Conservation (phyloP, 352 stramenopile species). For the Plasmopara muralis region DNA sequence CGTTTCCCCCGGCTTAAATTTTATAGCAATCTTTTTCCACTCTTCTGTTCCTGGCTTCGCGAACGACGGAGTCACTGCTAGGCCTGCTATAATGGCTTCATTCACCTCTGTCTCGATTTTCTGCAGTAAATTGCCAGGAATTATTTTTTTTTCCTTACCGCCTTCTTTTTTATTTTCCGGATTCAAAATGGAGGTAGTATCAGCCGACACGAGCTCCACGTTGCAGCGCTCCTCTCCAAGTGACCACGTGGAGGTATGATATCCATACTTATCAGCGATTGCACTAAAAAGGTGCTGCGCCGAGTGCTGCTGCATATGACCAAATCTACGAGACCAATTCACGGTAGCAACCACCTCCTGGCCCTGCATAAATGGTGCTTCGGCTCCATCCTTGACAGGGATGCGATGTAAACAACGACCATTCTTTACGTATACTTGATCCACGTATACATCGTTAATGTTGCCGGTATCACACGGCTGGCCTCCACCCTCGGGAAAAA, state of each 20-base stretch:
- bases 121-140: conserved; percentile 32
- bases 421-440: conserved; percentile 59
- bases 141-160: conserved; percentile 33
- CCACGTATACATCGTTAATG: conserved; percentile 40
- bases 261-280: conserved; percentile 66
- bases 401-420: conserved; percentile 61
- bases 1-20: conserved; percentile 48
- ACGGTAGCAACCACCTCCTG: conserved; percentile 50
- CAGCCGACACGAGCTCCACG: conserved; percentile 64
- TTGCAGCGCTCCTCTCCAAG: conserved; percentile 67
- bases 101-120: conserved; percentile 75
- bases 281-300: conserved; percentile 84
- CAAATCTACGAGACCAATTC: conserved; percentile 72
- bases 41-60: conserved; percentile 45
- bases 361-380: conserved; percentile 33
- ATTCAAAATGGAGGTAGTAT: not conserved
- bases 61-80: conserved; percentile 54
- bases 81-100: conserved; percentile 51
- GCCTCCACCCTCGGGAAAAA: conserved; percentile 83
- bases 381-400: conserved; percentile 10
- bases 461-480: conserved; percentile 80
- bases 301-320: conserved; percentile 89
- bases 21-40: conserved; percentile 49
- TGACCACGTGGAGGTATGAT: conserved; percentile 78
- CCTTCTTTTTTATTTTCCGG: conserved; percentile 16